phyloP scores from a whole-genome alignment of 495 filamentous ascomycete genomes.

The Pyrenula aspistea region DNA sequence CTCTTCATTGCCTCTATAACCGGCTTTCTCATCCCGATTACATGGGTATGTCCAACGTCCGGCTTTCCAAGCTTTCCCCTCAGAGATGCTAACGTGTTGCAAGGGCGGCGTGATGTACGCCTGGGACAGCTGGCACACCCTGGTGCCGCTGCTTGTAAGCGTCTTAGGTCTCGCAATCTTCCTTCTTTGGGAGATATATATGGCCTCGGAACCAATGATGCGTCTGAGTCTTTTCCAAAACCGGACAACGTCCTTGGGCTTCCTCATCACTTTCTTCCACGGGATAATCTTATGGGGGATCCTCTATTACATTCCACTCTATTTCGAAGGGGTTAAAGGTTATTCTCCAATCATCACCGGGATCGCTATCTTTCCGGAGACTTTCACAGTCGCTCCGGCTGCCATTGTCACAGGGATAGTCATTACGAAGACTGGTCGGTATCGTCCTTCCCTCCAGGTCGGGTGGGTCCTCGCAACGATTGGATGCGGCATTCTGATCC shows the following conservation, averaged over 20 bases:
- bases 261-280: constrained; percentile 37
- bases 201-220: constrained; percentile 33
- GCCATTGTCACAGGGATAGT: constrained; percentile 37
- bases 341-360: constrained; percentile 36
- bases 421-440: constrained; percentile 35
- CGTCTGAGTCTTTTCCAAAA: constrained; percentile 32
- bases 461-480: constrained; percentile 42
- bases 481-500: constrained; percentile 32
- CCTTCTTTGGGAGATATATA: constrained; percentile 32
- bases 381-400: constrained; percentile 34
- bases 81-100: too few species aligned
- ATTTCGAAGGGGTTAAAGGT: constrained; percentile 43
- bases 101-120: constrained; percentile 17
- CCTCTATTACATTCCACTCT: constrained; percentile 47
- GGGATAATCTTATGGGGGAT: constrained; percentile 33
- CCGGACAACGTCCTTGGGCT: constrained; percentile 26
- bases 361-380: constrained; percentile 44
- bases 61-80: too few species aligned
- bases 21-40: constrained; percentile 14
- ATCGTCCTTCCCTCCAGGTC: constrained; percentile 40
- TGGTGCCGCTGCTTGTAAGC: constrained; percentile 48
- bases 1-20: constrained; percentile 32
- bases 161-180: constrained; percentile 30
- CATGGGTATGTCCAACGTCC: constrained; percentile 47
- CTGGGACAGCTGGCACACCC: constrained; percentile 32